phyloP scores from a whole-genome alignment of 805 yeast genomes.

The Saturnispora dispora region DNA sequence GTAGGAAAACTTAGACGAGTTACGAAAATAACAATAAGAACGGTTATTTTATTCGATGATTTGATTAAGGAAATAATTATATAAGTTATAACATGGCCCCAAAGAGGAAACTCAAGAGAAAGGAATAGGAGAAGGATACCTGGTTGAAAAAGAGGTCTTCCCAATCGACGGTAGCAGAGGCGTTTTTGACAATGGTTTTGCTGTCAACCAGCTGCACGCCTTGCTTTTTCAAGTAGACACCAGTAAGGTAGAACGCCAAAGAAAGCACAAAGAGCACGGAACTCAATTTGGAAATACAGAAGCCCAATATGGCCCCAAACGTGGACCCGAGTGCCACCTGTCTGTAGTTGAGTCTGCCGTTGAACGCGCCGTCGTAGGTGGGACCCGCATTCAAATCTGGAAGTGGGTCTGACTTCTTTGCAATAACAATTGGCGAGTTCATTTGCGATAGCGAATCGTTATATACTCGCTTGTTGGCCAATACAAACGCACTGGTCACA shows the following conservation, averaged over 20 bases:
- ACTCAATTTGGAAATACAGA: slow-evolving; percentile 52
- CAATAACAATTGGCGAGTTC: slow-evolving; percentile 3
- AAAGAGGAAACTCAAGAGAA: slow-evolving; percentile 43
- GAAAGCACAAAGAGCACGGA: slow-evolving; percentile 42
- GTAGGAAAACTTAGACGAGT: neutral
- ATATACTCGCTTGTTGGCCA: slow-evolving; percentile 14
- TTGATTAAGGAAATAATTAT: neutral
- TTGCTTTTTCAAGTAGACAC: slow-evolving; percentile 49
- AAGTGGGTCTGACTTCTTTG: neutral
- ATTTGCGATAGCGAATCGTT: slow-evolving; percentile 14
- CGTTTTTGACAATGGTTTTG: slow-evolving; percentile 7
- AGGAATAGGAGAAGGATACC: slow-evolving; percentile 54
- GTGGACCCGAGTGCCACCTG: slow-evolving; percentile 57
- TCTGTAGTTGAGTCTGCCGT: slow-evolving; percentile 46
- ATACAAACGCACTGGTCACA: slow-evolving; percentile 13
- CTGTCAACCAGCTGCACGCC: slow-evolving; percentile 27
- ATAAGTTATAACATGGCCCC: slow-evolving; percentile 33
- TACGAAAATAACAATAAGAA: neutral
- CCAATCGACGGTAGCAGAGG: slow-evolving; percentile 11
- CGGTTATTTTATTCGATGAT: too few relatives aligned
- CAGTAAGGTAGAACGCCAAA: slow-evolving; percentile 34
- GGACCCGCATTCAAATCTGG: slow-evolving; percentile 13
- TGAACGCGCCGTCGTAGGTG: slow-evolving; percentile 29
- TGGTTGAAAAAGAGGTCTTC: slow-evolving; percentile 42
- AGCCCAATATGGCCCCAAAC: slow-evolving; percentile 50